Base-by-base conservation (phyloP, 768 basidiomycete species). In the Macrocybe gigantea region DNA sequence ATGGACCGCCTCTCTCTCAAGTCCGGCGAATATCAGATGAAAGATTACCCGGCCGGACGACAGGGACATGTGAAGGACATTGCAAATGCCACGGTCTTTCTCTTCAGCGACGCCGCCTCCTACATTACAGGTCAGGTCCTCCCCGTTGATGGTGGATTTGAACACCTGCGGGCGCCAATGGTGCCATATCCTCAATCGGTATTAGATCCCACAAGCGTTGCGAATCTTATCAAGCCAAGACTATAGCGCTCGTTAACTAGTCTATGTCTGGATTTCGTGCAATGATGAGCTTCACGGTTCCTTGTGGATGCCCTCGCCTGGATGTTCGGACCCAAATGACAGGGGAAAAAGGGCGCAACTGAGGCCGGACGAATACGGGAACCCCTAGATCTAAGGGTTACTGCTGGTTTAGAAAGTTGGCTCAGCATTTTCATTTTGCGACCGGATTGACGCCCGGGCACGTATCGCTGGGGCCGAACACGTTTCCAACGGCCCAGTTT, bases 91-190 rank as follows among this genome's bases (percentile, higher is more conserved):
- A 71, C 87, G 0, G 69, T 89, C 3, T 94, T 90, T 66, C 71
- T 94, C 37, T 90, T 93, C 69, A 91, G 88, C 56, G 78, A 80
- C 43, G 88, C 86, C 3, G 88, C 88, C 9, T 67, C 78, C 5
- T 89, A 77, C 62, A 78, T 93, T 49, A 85, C 85, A 1, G 89
- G 89, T 3, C 84, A 86, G 55, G 65, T 86, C n/a, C 62, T 90
- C 33, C 73, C 77, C 29, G 82, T 88, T 22, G 86, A 89, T 54
- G 87, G 87, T 38, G 85, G 74, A 7, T 56, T 47, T 35, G 78
- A 83, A 59, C 78, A 84, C 56, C 39, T 85, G 30, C 70, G 80
- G 41, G 53, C 62, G 4, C 51, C 61, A 1, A 58, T 67, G 43
- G 49, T 87, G 29, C 83, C 85, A 29, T 87, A 87, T 59, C 86